Base-by-base conservation (phyloP, 371 early-diverging fungal species). In the Apophysomyces ossiformis region DNA sequence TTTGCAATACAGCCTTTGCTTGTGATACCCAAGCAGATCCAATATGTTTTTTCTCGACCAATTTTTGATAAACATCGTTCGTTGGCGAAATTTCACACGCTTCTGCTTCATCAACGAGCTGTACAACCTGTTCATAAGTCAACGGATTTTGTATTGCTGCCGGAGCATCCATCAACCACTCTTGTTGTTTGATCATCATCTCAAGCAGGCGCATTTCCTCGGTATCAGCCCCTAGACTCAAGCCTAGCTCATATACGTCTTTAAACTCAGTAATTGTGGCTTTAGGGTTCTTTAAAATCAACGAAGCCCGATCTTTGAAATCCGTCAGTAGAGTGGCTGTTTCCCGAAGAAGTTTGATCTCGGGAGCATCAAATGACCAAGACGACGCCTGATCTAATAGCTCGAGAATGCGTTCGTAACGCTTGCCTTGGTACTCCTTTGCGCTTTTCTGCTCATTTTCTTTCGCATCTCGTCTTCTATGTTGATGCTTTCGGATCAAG, bases 401-500 rank as follows among this genome's bases (percentile, higher is more conserved):
- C 15, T 65, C 37, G 12, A 37, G 13, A 21, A 70, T 70, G 21
- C 63, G 63, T 15, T 46, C 26, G 12, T 46, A 62, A 16, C 41
- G 43, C 36, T 39, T 63, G 59, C 32, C 65, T 58, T 82, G 74
- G 15, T 83, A 68, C 36, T 80, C 76, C 50, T 72, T 76, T 61
- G 63, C 70, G 56, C 60, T 64, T 18, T 62, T 68, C 32, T 65
- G 60, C 35, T 63, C n/a, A 45, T 58, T 54, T 12, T 69, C 66
- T 36, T 73, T 72, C 54, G 66, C 45, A 13, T 72, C 71, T 16
- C 75, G 58, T 64, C 74, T 70, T 45, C 75, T 68, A 47, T 76
- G 73, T 37, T 75, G 76, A 36, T 81, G 81, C 57, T 79, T 79
- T 21, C 70, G 68, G 15, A 69, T 59, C 26, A 68, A 46, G 41